Percentiles rank a stretch among this genome's conserved stretches.
phyloP scores from a whole-genome alignment of 2,329 filamentous ascomycete genomes.

The Ceratocystis cubensis region DNA sequence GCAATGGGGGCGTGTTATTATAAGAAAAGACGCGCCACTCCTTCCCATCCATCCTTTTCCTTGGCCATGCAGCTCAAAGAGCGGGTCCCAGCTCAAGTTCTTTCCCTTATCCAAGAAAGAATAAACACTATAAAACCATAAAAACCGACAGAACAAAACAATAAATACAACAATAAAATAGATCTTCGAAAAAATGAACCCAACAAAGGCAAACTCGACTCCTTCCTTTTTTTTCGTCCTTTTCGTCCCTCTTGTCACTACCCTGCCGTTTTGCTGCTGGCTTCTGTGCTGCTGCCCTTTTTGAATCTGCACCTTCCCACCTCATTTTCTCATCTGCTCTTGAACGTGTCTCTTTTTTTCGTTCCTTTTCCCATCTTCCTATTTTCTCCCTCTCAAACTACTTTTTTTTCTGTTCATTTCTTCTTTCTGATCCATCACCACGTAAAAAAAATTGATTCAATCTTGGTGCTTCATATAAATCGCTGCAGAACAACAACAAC shows the following conservation, averaged over 20 bases:
- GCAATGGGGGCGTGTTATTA: background rate
- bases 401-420: background rate
- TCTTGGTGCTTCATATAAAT: too few species aligned
- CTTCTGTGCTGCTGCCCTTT: constrained; percentile 10
- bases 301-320: constrained; percentile 4
- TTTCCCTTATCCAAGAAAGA: background rate
- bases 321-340: background rate
- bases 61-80: background rate
- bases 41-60: constrained; percentile 3
- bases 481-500: too few species aligned
- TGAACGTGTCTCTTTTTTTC: background rate
- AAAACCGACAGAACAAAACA: background rate
- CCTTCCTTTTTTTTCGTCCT: background rate
- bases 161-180: background rate
- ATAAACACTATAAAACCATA: background rate
- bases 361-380: background rate
- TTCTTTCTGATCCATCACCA: background rate
- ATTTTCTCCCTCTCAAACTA: background rate
- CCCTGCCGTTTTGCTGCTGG: background rate
- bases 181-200: background rate
- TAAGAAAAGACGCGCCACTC: background rate
- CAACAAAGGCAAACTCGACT: background rate
- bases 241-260: background rate
- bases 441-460: too few species aligned
- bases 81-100: constrained; percentile 3